These are phyloP conservation scores for Tuber melanosporum DNA, from an alignment of 495 filamentous ascomycete species.

Conservation along the genomic window DNA sequence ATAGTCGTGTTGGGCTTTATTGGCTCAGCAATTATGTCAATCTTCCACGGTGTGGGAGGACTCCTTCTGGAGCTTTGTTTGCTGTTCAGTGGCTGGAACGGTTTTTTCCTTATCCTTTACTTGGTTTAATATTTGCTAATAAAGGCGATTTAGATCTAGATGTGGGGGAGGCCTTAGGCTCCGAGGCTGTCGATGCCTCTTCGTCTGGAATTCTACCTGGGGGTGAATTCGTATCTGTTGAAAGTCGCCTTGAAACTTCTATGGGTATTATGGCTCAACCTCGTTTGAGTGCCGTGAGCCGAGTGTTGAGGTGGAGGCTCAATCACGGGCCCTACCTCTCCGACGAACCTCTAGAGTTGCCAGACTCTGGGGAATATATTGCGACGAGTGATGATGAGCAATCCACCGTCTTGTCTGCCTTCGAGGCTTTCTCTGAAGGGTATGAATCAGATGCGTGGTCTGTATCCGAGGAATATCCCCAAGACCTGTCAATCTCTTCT, in stretches of 20 bases:
- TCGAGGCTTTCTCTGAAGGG: no score
- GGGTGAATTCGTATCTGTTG: not conserved
- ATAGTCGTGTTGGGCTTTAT: not conserved
- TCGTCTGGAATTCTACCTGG: not conserved
- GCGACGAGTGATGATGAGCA: not conserved
- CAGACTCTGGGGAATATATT: not conserved
- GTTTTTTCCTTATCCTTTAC: not conserved
- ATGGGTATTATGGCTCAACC: not conserved
- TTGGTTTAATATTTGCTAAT: not conserved
- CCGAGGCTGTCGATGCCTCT: not conserved
- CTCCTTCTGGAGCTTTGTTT: not conserved
- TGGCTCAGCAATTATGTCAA: not conserved
- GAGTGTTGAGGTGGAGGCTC: not conserved
- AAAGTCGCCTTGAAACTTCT: not conserved
- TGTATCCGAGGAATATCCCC: no score
- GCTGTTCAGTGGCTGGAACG: not conserved
- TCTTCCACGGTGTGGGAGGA: not conserved
- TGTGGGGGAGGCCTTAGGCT: not conserved
- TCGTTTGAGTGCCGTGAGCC: not conserved
- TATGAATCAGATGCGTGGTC: no score
- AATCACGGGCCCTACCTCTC: not conserved
- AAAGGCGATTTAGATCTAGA: not conserved
- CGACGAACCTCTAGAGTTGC: not conserved
- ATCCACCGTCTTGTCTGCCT: not conserved
- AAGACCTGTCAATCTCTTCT: no score